These are phyloP conservation scores for Brassica rapa DNA, from an alignment of 345 rosid genomes.

Conservation along the genomic window DNA sequence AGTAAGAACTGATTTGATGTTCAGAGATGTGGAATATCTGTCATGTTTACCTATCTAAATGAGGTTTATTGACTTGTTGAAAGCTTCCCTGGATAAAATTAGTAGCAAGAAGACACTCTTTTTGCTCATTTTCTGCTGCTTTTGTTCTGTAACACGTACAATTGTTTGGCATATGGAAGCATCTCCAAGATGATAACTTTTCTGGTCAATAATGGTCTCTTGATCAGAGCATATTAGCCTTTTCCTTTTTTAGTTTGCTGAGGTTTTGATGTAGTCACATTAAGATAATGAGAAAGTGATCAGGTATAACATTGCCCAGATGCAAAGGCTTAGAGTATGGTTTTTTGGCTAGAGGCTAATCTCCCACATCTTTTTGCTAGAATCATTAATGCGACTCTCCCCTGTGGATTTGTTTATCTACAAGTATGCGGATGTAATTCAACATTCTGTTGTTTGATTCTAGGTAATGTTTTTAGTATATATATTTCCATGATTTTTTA, in stretches of 20 bases:
- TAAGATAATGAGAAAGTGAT: neutral
- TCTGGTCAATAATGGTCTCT: slow-evolving; percentile 5
- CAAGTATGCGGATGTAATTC: neutral
- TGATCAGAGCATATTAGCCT: slow-evolving; percentile 9
- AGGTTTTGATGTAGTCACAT: neutral
- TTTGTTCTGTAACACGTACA: neutral
- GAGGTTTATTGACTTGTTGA: slow-evolving; percentile 8
- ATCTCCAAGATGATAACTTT: slow-evolving; percentile 19
- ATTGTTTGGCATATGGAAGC: neutral
- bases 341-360: slow-evolving; percentile 18
- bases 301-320: neutral
- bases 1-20: neutral
- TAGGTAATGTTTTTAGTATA: neutral
- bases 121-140: neutral
- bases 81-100: slow-evolving; percentile 6
- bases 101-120: neutral
- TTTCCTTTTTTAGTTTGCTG: neutral
- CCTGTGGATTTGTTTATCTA: neutral
- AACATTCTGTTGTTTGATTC: slow-evolving; percentile 5
- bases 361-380: neutral
- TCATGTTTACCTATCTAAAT: neutral
- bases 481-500: neutral
- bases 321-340: slow-evolving; percentile 4
- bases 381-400: too few relatives aligned
- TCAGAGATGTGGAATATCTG: neutral